These are phyloP conservation scores for Plasmodium sp. DNA, from an alignment of 169 alveolate genomes.

Conservation along the genomic window DNA sequence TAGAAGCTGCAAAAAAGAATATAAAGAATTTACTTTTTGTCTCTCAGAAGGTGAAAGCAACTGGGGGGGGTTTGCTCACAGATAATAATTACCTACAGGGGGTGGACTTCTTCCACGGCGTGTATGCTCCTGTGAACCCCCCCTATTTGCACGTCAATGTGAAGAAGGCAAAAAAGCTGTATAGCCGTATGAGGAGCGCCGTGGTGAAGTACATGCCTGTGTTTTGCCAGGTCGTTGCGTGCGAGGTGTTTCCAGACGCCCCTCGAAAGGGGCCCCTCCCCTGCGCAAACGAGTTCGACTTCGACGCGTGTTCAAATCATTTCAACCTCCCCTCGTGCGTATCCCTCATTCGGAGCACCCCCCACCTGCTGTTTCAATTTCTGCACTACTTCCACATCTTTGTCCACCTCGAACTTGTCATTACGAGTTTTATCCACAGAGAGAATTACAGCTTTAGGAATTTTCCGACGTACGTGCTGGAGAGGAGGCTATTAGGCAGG, in stretches of 20 bases:
- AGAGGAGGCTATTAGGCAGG: not conserved
- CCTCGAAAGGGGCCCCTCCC: not conserved
- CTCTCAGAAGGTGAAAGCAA: not conserved
- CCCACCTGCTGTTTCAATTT: not conserved
- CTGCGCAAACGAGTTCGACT: not conserved
- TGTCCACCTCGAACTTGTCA: conserved; percentile 31
- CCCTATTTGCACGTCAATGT: conserved; percentile 21
- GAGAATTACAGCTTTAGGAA: conserved; percentile 22
- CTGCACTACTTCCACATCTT: conserved; percentile 43
- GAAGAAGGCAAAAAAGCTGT: conserved; percentile 45
- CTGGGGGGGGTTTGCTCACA: not conserved
- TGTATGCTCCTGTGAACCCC: not conserved
- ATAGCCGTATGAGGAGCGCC: conserved; percentile 20
- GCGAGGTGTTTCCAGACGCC: not conserved
- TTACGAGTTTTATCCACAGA: conserved; percentile 11
- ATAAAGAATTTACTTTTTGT: not conserved
- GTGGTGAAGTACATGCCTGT: conserved; percentile 10
- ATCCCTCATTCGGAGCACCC: not conserved
- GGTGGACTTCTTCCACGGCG: not conserved
- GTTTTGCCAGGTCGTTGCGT: not conserved
- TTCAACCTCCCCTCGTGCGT: not conserved
- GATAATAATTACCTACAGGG: conserved; percentile 33
- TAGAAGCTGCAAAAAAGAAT: conserved; percentile 13
- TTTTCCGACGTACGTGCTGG: not conserved
- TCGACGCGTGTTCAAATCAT: not conserved